A percentile compares a stretch with the other conserved stretches of the same genome.
Evolutionary conservation across 1,139 yeast species (phyloP).

Genomic region (Blastobotrys petasosporus): DNA sequence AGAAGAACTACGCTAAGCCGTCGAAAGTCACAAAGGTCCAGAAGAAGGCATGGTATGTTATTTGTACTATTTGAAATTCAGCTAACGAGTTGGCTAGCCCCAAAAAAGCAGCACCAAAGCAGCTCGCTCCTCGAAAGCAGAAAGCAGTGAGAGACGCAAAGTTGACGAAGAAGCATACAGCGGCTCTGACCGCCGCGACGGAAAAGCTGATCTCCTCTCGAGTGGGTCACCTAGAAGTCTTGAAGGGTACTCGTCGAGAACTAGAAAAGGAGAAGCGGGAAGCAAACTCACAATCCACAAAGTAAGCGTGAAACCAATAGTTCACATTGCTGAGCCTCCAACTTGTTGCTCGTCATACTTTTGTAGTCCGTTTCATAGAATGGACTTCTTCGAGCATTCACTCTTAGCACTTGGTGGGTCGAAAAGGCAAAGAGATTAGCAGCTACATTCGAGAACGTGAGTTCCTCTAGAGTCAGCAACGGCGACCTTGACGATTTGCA

Average conservation of each 20-base stretch:
- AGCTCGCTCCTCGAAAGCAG: conserved; percentile 62
- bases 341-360: neutral
- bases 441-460: too few species aligned
- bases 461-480: too few species aligned
- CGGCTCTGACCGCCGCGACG: conserved; percentile 63
- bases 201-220: conserved; percentile 81
- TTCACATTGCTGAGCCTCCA: neutral
- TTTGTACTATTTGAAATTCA: neutral
- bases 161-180: conserved; percentile 58
- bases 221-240: conserved; percentile 91
- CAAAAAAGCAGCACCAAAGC: conserved; percentile 69
- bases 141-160: conserved; percentile 37
- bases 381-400: neutral
- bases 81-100: conserved; percentile 39
- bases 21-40: conserved; percentile 22
- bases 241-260: conserved; percentile 88
- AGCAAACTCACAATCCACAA: neutral
- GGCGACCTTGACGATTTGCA: too few species aligned
- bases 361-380: neutral
- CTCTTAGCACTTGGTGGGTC: conserved; percentile 6
- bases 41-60: conserved; percentile 9
- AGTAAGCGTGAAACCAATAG: neutral
- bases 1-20: conserved; percentile 27
- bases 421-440: conserved; percentile 2
- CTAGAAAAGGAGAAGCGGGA: conserved; percentile 50